These are phyloP conservation scores for Sonneratia caseolaris DNA, from an alignment of 345 rosid species.

Conservation along the genomic window DNA sequence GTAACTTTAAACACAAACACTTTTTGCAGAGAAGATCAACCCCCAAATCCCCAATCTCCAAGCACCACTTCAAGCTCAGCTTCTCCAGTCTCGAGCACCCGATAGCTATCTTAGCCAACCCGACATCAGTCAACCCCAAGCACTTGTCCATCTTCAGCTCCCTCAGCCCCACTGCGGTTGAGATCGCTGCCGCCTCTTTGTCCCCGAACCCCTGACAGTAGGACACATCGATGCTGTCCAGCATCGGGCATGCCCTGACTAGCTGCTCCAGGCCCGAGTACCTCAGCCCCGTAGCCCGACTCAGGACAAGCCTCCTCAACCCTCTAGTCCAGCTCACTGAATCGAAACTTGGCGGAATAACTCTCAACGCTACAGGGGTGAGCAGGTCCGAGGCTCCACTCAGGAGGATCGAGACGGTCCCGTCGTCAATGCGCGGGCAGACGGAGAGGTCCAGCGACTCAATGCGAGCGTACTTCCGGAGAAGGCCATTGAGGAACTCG, in stretches of 20 bases:
- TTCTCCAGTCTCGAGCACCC: conserved; percentile 53
- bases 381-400: conserved; percentile 1
- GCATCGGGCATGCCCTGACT: conserved; percentile 36
- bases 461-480: conserved; percentile 34
- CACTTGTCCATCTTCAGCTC: conserved; percentile 82
- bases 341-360: conserved; percentile 1
- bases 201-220: conserved; percentile 65
- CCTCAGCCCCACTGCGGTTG: conserved; percentile 43
- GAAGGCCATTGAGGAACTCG: conserved; percentile 50
- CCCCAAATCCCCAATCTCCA: conserved; percentile 79
- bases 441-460: conserved; percentile 66
- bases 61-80: conserved; percentile 89
- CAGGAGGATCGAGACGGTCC: conserved; percentile 33
- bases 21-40: conserved; percentile 82
- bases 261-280: conserved; percentile 50
- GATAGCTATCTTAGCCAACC: conserved; percentile 71
- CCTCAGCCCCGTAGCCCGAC: conserved; percentile 56
- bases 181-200: conserved; percentile 77
- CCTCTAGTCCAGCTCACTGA: conserved; percentile 26
- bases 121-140: conserved; percentile 68
- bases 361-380: neutral
- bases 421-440: conserved; percentile 68
- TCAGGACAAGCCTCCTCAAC: conserved; percentile 43
- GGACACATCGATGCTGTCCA: conserved; percentile 71
- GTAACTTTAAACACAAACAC: conserved; percentile 45